phyloP scores from a whole-genome alignment of 2,329 filamentous ascomycete genomes.

The Rhinocladiella similis region DNA sequence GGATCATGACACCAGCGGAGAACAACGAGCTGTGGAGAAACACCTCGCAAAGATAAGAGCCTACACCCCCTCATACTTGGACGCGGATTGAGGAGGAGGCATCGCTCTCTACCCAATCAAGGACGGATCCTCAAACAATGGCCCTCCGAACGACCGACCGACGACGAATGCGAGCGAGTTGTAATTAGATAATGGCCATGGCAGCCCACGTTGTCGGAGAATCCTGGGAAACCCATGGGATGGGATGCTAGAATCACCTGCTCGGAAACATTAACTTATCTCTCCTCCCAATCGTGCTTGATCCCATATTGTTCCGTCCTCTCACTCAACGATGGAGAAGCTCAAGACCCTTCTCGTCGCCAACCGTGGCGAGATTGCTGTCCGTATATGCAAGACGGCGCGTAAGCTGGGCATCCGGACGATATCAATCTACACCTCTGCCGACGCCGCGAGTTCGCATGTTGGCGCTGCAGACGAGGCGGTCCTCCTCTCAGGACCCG shows the following conservation, averaged over 20 bases:
- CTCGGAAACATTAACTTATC: no score
- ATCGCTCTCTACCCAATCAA: background rate
- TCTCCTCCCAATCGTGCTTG: no score
- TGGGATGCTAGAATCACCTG: background rate
- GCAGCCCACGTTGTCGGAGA: background rate
- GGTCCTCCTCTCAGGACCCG: slow-evolving; percentile 49
- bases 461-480: slow-evolving; percentile 56
- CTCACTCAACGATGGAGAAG: slow-evolving; percentile 31
- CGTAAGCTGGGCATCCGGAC: slow-evolving; percentile 50
- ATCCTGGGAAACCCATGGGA: background rate
- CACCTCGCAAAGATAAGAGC: background rate
- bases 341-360: slow-evolving; percentile 57
- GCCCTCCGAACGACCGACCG: background rate
- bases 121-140: background rate
- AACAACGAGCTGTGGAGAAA: background rate
- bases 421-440: slow-evolving; percentile 59
- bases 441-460: slow-evolving; percentile 57
- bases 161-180: no score
- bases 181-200: no score
- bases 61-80: background rate
- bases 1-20: background rate
- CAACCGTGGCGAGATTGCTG: slow-evolving; percentile 61
- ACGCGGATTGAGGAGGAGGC: background rate
- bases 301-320: no score
- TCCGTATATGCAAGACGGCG: slow-evolving; percentile 51